Base-by-base conservation (phyloP, 2,329 filamentous ascomycete genomes). In the Aspergillus sclerotialis region DNA sequence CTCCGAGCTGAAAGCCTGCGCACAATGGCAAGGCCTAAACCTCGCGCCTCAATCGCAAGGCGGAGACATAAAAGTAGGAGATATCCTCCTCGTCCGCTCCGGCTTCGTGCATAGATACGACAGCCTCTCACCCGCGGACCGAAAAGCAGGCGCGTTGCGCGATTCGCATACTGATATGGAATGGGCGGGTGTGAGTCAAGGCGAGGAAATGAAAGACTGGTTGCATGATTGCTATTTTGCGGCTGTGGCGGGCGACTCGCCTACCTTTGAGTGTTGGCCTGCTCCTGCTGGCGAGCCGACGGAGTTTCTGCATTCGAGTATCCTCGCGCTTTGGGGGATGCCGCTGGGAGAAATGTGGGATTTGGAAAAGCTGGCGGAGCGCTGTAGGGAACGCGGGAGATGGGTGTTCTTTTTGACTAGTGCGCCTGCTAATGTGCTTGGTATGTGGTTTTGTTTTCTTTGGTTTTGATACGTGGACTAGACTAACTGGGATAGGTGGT, bases 181-280 rank as follows among this genome's bases (percentile, higher is more conserved):
- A 7, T 76, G 67, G 48, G 68, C 67, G 0, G 73, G 74, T 0
- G 37, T 77, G 3, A 65, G 64, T 30, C 72, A 75, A 43, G 70
- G 74, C 32, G 59, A 74, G 30, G 70, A 70, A 28, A 70, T 79
- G 4, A 62, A 76, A 6, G 70, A 75, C 34, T 86, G 80, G 80
- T 42, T 85, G 38, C 81, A 83, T 63, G 78, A 85, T 49, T 75
- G 71, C 44, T 78, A 80, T 33, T 84, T 86, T 45, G 68, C 80
- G 0, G 76, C 75, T 1, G 78, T 82, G 1, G 78, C 72, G 0
- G 76, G 77, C 0, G 82, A 86, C 50, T 63, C 70, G 9, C 74
- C 72, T 13, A 66, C 72, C 0, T 83, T 85, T 41, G 82, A 86
- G 60, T 69, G 72, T 0, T 75, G 76, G 57, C 78, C 79, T 2